phyloP scores from a whole-genome alignment of 306 rosid species.

The Rosa multiflora region DNA sequence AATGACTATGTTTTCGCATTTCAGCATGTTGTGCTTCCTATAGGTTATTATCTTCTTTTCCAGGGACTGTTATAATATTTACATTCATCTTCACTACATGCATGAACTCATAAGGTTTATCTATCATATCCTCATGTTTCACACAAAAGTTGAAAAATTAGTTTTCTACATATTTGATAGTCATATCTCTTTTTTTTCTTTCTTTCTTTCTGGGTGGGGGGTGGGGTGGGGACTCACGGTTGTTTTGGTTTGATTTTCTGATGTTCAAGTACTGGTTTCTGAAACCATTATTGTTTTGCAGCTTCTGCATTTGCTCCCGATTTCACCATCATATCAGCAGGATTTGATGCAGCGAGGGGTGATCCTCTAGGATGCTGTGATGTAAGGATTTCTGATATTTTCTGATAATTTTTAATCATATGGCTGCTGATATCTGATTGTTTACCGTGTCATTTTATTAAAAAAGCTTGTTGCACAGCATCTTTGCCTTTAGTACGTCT shows the following conservation, averaged over 20 bases:
- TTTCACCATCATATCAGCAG: conserved; percentile 92
- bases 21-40: conserved; percentile 86
- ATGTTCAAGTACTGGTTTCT: conserved; percentile 19
- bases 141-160: neutral
- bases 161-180: neutral
- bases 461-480: neutral
- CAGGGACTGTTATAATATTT: neutral
- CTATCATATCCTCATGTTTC: neutral
- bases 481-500: conserved; percentile 10
- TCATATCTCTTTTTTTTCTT: no score
- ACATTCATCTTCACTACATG: neutral
- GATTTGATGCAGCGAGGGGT: conserved; percentile 99
- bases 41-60: conserved; percentile 54
- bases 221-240: no score
- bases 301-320: conserved; percentile 90
- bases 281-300: conserved; percentile 42
- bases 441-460: neutral
- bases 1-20: conserved; percentile 89
- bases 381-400: conserved; percentile 46
- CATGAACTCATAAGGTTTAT: neutral
- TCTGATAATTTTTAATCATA: neutral
- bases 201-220: no score
- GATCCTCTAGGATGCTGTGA: conserved; percentile 97
- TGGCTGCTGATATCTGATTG: neutral
- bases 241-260: conserved; percentile 12